Evolutionary conservation across 2,329 filamentous ascomycete genomes (phyloP).

Genomic region (Sporothrix schenckii): DNA sequence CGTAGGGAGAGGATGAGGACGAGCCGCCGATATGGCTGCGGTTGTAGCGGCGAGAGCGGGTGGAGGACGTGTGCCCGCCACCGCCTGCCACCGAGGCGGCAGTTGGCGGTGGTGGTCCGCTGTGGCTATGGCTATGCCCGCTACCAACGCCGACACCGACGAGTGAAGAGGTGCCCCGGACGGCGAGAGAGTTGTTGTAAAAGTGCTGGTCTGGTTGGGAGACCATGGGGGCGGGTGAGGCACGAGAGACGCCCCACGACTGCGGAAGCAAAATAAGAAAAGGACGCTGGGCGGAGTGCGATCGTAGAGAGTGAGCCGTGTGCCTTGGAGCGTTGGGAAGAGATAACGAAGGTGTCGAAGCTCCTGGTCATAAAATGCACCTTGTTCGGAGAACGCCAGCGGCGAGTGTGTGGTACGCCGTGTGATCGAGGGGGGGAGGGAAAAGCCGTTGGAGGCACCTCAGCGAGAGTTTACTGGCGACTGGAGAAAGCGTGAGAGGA

Average conservation of each 20-base stretch:
- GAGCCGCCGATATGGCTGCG: slow-evolving; percentile 77
- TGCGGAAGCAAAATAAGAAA: not conserved
- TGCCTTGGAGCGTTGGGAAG: not conserved
- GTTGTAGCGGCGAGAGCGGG: slow-evolving; percentile 60
- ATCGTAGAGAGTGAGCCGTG: too few species aligned
- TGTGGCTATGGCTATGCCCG: slow-evolving; percentile 34
- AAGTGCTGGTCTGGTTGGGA: slow-evolving; percentile 41
- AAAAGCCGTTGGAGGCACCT: not conserved
- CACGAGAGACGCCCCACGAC: slow-evolving; percentile 1
- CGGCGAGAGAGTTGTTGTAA: slow-evolving; percentile 41
- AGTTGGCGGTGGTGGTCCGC: slow-evolving; percentile 35
- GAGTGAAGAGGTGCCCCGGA: slow-evolving; percentile 43
- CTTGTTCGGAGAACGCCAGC: too few species aligned
- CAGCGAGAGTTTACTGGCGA: not conserved
- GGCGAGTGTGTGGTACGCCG: too few species aligned
- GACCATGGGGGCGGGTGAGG: slow-evolving; percentile 41
- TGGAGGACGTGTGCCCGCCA: slow-evolving; percentile 24
- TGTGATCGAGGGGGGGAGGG: not conserved
- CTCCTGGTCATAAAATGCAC: not conserved
- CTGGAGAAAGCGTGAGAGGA: not conserved
- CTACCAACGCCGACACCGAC: slow-evolving; percentile 36
- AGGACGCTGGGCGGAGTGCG: not conserved
- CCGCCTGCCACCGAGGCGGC: slow-evolving; percentile 29
- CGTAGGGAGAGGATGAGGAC: slow-evolving; percentile 50
- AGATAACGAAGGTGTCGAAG: not conserved